Percentiles rank a stretch among this genome's conserved stretches.
These are phyloP conservation scores for Schizosaccharomyces lindneri DNA, from an alignment of 805 yeast species.

Conservation along the genomic window DNA sequence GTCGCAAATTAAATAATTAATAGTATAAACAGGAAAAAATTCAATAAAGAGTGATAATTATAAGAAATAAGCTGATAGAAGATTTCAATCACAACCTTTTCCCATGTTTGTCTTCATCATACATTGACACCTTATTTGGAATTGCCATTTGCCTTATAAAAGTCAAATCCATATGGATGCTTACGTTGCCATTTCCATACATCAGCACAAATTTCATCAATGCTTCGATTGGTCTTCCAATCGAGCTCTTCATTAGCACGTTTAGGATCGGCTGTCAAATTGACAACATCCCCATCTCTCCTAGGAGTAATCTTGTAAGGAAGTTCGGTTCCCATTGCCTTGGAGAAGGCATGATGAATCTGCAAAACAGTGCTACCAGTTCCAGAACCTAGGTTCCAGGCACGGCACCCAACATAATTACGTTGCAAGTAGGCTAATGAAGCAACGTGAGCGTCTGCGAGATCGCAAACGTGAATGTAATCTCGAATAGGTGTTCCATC, in stretches of 20 bases:
- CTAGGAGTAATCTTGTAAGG: slow-evolving; percentile 40
- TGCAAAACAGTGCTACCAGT: slow-evolving; percentile 54
- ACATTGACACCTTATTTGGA: too few species aligned
- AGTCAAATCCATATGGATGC: slow-evolving; percentile 35
- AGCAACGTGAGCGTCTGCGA: slow-evolving; percentile 53
- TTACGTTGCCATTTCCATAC: slow-evolving; percentile 55
- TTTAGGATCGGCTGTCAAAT: slow-evolving; percentile 45
- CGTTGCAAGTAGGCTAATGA: slow-evolving; percentile 31
- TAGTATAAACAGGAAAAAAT: too few species aligned
- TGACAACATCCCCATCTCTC: slow-evolving; percentile 52
- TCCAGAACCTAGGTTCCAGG: slow-evolving; percentile 70
- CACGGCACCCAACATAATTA: slow-evolving; percentile 26
- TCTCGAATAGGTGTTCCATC: slow-evolving; percentile 61
- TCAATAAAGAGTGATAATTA: too few species aligned
- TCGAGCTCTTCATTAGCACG: slow-evolving; percentile 41
- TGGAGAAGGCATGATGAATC: slow-evolving; percentile 37
- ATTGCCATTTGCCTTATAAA: neutral
- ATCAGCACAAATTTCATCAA: slow-evolving; percentile 43
- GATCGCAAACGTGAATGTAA: slow-evolving; percentile 57
- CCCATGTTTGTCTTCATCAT: too few species aligned
- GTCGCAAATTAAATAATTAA: too few species aligned
- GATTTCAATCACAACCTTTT: too few species aligned
- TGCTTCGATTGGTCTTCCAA: slow-evolving; percentile 31
- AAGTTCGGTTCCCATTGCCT: slow-evolving; percentile 36
- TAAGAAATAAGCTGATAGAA: too few species aligned